Conservation (phyloP, 2,329 filamentous ascomycete genomes). For the Sarocladium brachiariae region DNA sequence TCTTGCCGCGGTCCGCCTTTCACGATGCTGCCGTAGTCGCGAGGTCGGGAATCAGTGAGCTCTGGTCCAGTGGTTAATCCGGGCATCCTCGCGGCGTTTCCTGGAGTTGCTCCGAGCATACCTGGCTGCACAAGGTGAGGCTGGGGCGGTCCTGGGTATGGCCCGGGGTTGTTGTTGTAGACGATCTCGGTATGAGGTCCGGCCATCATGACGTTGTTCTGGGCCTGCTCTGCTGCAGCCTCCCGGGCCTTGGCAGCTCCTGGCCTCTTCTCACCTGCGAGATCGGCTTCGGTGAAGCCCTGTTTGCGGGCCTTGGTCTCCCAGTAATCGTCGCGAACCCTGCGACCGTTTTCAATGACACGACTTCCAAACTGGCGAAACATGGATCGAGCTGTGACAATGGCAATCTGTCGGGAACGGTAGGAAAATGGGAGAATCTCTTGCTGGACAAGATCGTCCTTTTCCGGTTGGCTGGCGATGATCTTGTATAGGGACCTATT, state of each 20-base stretch:
- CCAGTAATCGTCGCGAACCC: slow-evolving; percentile 98
- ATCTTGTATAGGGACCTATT: slow-evolving; percentile 96
- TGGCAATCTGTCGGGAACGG: slow-evolving; percentile 95
- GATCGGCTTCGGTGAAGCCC: slow-evolving; percentile 94
- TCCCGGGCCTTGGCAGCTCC: slow-evolving; percentile 85
- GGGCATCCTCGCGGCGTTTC: slow-evolving; percentile 65
- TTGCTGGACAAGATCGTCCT: slow-evolving; percentile 91
- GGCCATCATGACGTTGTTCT: slow-evolving; percentile 53
- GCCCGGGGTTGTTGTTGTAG: slow-evolving; percentile 67
- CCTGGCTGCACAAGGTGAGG: slow-evolving; percentile 65
- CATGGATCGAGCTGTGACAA: slow-evolving; percentile 96
- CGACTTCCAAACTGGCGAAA: slow-evolving; percentile 96
- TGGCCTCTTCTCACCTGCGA: slow-evolving; percentile 91
- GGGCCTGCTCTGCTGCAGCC: slow-evolving; percentile 69
- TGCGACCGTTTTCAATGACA: slow-evolving; percentile 80
- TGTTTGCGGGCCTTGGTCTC: slow-evolving; percentile 95
- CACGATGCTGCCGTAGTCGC: slow-evolving; percentile 74
- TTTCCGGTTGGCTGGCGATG: slow-evolving; percentile 90
- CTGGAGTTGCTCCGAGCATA: slow-evolving; percentile 58
- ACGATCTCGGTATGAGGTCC: slow-evolving; percentile 79
- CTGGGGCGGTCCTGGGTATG: slow-evolving; percentile 60
- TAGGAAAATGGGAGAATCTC: slow-evolving; percentile 97
- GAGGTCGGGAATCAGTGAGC: slow-evolving; percentile 67
- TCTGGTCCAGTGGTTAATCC: slow-evolving; percentile 79
- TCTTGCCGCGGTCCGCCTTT: slow-evolving; percentile 81